These are phyloP conservation scores for Prosopis cineraria DNA, from an alignment of 306 rosid genomes.

Conservation along the genomic window DNA sequence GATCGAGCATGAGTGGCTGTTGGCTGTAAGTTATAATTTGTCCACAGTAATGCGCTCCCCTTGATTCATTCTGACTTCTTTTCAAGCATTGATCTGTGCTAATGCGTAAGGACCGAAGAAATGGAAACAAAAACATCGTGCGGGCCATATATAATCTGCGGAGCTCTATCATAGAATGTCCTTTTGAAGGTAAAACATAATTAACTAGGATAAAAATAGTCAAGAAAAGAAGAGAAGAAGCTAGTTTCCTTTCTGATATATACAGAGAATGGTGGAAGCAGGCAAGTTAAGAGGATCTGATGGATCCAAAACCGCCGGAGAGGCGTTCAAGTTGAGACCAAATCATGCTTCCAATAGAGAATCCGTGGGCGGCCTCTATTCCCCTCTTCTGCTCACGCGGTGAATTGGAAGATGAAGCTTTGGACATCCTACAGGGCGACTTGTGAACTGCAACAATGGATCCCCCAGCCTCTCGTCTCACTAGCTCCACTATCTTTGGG, in stretches of 20 bases:
- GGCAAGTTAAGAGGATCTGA: conserved; percentile 38
- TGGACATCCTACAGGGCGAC: conserved; percentile 44
- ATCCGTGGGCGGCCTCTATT: conserved; percentile 40
- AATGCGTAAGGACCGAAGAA: background rate
- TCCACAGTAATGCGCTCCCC: background rate
- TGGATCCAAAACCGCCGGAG: conserved; percentile 55
- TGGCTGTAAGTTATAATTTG: background rate
- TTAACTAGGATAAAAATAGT: background rate
- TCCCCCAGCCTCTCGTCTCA: conserved; percentile 63
- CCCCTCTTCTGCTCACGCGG: background rate
- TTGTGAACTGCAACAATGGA: conserved; percentile 52
- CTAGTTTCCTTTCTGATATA: conserved; percentile 1
- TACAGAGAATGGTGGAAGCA: background rate
- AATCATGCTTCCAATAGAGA: conserved; percentile 67
- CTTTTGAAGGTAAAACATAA: conserved; percentile 22
- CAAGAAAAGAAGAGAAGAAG: background rate
- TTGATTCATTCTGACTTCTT: background rate
- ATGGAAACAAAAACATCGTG: background rate
- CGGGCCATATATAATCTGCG: background rate
- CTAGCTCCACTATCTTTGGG: conserved; percentile 50
- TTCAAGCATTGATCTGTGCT: background rate
- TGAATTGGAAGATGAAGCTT: conserved; percentile 29
- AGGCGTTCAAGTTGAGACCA: conserved; percentile 81
- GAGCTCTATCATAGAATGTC: background rate
- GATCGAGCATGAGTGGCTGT: background rate